phyloP scores from a whole-genome alignment of 2,329 filamentous ascomycete genomes.

The Aspergillus bombycis region DNA sequence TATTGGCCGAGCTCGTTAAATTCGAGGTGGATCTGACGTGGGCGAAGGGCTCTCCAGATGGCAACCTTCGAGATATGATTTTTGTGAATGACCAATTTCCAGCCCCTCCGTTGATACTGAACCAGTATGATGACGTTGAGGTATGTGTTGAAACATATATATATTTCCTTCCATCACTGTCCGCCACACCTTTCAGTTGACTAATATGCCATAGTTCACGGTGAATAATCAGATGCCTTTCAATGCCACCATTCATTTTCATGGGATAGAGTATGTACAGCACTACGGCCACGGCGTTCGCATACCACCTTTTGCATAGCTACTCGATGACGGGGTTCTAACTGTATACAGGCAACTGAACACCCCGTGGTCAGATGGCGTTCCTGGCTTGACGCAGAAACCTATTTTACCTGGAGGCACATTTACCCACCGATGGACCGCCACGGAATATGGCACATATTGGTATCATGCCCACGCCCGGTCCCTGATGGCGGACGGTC shows the following conservation, averaged over 20 bases:
- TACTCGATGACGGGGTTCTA: neutral
- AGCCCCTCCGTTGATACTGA: slow-evolving; percentile 31
- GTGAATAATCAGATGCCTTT: slow-evolving; percentile 36
- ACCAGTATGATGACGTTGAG: slow-evolving; percentile 34
- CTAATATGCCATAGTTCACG: slow-evolving; percentile 23
- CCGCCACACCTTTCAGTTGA: neutral
- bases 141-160: slow-evolving; percentile 10
- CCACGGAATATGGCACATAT: slow-evolving; percentile 59
- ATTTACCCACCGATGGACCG: slow-evolving; percentile 58
- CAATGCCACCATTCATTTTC: slow-evolving; percentile 37
- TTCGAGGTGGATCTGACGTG: slow-evolving; percentile 34
- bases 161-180: neutral
- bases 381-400: slow-evolving; percentile 59
- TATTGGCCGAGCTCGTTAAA: slow-evolving; percentile 2
- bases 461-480: slow-evolving; percentile 61
- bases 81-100: slow-evolving; percentile 39
- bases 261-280: slow-evolving; percentile 41
- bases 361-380: slow-evolving; percentile 63
- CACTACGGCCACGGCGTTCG: neutral
- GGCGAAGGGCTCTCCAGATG: slow-evolving; percentile 37
- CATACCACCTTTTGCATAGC: neutral
- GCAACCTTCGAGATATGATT: slow-evolving; percentile 35
- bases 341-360: slow-evolving; percentile 41
- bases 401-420: slow-evolving; percentile 54
- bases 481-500: slow-evolving; percentile 61